Evolutionary conservation across 2,329 filamentous ascomycete genomes (phyloP), one percentile per base, ranked within the genome.

Genomic region (Epichloe gansuensis): DNA sequence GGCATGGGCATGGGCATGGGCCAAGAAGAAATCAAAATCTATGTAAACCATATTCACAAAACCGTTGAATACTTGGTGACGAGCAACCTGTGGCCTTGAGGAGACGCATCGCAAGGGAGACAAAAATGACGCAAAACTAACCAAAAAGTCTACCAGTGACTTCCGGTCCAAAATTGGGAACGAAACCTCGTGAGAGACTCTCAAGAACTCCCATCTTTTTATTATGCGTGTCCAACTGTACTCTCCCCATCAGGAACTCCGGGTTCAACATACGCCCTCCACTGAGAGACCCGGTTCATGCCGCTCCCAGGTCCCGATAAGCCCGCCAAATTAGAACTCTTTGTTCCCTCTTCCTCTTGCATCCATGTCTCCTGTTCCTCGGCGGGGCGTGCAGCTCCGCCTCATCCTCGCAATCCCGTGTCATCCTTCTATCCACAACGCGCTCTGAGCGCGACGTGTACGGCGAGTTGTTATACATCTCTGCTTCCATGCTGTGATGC

Each of bases 201-300:
- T n/a, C 13, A 47, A 8, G 1, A n/a, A 8, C 15, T 31, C 11
- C 28, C 28, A 7, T 34, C 46, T 35, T 34, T 13, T 13, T 28
- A 31, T 44, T 51, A 52, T n/a, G 47, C 51, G 31, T 57, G 56
- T 9, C 51, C 48, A 17, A 39, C 34, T 28, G 48, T 52, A 7
- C 51, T 47, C 50, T 68, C 66, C 28, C 59, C 63, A 42, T 70
- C 68, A 43, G 71, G 69, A 41, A 63, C 56, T 4, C 73, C 74
- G 6, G 69, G 69, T 55, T 70, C 68, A 15, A 78, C 72, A 62
- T 74, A 75, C 42, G 64, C 69, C 54, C 67, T 67, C 75, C 75
- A 78, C 53, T 76, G 72, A 44, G 63, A 65, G 17, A 78, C 75
- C 6, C 75, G 67, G 56, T 72, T 67, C 68, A 72, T 68, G 9